Evolutionary conservation across 1,139 yeast genomes (phyloP), one percentile per base, ranked within the genome.

Genomic region (Yamadazyma aaseri): DNA sequence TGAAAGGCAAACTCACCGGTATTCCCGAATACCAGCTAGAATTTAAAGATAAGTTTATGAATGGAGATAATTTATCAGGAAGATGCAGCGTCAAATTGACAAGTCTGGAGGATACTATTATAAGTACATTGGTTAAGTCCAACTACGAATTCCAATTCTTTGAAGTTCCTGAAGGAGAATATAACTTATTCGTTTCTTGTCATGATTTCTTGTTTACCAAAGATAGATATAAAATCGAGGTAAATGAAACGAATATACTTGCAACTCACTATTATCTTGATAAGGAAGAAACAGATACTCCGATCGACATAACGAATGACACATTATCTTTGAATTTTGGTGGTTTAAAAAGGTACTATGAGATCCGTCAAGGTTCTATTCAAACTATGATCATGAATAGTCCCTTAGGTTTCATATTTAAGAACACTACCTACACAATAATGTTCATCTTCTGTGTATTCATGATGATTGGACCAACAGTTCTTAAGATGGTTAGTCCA

Each of bases 331-430:
- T 69, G 6, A 35, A 47, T 7, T 52, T 57, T 22, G 35, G 36
- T 8, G 55, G 46, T 14, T 33, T 44, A 23, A 63, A 62, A 38
- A 54, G 58, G 35, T 69, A 60, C 46, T 70, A 68, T 42, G 70
- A 64, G 41, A 41, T 40, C n/a, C 49, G 63, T 6, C 59, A 49
- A 39, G 60, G 65, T n/a, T 54, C 66, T 5, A 31, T 68, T 12
- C 33, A 36, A 8, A 65, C 60, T 30, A 57, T 69, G 60, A 32
- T 69, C 3, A 41, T 60, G 56, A 55, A 56, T 35, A 63, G 73
- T 51, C 76, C 76, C 3, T 54, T 70, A 29, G 76, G 75, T 10
- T 58, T 64, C 40, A 65, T 70, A 16, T 67, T 70, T 49, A 55
- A 52, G 38, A 69, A 60, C 47, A 55, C 46, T 23, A 33, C 53